A percentile compares a stretch with the other conserved stretches of the same genome.
Evolutionary conservation across 2,329 filamentous ascomycete species (phyloP).

Genomic region (Pseudocercospora fijiensis): DNA sequence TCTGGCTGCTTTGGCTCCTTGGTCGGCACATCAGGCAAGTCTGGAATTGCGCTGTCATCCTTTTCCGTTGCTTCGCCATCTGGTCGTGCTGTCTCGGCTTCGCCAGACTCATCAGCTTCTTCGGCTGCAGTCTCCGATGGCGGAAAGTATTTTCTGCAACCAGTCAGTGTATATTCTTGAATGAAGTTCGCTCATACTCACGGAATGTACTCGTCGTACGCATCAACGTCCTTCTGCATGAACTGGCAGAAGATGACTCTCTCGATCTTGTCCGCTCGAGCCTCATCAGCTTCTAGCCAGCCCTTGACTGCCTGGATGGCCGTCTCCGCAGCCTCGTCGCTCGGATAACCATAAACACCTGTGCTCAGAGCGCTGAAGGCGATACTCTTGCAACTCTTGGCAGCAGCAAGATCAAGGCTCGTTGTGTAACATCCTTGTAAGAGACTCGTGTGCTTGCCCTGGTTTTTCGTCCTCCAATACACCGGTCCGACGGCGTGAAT

Average conservation of each 20-base stretch:
- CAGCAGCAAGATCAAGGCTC: conserved; percentile 69
- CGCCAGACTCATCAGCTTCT: conserved; percentile 48
- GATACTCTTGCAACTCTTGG: conserved; percentile 65
- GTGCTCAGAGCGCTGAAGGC: conserved; percentile 86
- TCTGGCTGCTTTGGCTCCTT: conserved; percentile 47
- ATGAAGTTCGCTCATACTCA: conserved; percentile 50
- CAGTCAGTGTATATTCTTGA: background rate
- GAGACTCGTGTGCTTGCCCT: conserved; percentile 44
- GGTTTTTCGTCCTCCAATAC: conserved; percentile 53
- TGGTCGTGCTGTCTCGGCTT: conserved; percentile 33
- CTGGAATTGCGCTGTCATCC: conserved; percentile 37
- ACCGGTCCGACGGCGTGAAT: conserved; percentile 91
- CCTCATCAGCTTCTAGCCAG: conserved; percentile 53
- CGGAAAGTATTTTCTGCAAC: conserved; percentile 50
- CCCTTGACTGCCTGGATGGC: conserved; percentile 62
- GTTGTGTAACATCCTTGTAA: conserved; percentile 67
- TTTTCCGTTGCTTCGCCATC: background rate
- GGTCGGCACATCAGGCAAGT: conserved; percentile 52
- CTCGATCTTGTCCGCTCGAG: conserved; percentile 54
- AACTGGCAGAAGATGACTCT: conserved; percentile 85
- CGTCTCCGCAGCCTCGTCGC: conserved; percentile 66
- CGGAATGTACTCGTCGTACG: conserved; percentile 72
- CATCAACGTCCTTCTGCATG: conserved; percentile 69
- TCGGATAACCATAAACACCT: conserved; percentile 86
- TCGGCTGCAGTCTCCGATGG: conserved; percentile 41